Percentiles rank a stretch among this genome's conserved stretches.
Conservation (phyloP, 306 rosid species). For the Rosa persica region DNA sequence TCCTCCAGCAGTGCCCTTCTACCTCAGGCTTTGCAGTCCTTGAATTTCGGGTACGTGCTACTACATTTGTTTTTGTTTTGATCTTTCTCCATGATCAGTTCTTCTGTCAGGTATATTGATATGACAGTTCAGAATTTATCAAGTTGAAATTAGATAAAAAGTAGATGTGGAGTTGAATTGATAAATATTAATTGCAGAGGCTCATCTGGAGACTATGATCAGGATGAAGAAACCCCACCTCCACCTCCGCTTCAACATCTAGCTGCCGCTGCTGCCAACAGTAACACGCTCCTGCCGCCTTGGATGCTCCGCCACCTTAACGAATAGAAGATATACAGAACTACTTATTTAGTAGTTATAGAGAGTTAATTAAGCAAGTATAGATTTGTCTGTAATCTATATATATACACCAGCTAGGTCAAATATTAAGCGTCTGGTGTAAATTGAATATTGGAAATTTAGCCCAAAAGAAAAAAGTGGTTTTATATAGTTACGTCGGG, state of each 20-base stretch:
- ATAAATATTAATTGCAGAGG: conserved; percentile 1
- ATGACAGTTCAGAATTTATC: not conserved
- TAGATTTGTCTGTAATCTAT: not conserved
- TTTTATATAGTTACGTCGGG: not conserved
- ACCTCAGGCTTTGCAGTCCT: conserved; percentile 43
- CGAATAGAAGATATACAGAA: conserved; percentile 24
- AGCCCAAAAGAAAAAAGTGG: not conserved
- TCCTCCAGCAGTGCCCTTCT: conserved; percentile 21
- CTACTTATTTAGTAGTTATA: not conserved
- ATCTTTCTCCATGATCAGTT: not conserved
- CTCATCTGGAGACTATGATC: not conserved
- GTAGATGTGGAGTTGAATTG: not conserved
- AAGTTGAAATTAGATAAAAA: not conserved
- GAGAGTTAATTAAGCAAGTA: not conserved
- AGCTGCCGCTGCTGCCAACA: not conserved
- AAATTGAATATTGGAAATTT: not conserved
- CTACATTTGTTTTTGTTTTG: not conserved
- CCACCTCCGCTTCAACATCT: not conserved
- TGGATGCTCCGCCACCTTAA: conserved; percentile 62
- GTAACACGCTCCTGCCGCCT: conserved; percentile 36
- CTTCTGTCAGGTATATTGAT: not conserved
- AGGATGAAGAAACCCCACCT: not conserved
- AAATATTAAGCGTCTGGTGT: not conserved
- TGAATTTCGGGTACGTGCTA: conserved; percentile 41
- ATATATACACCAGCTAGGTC: not conserved